Conservation (phyloP, 305 asterid species). For the Nicotiana rustica region DNA sequence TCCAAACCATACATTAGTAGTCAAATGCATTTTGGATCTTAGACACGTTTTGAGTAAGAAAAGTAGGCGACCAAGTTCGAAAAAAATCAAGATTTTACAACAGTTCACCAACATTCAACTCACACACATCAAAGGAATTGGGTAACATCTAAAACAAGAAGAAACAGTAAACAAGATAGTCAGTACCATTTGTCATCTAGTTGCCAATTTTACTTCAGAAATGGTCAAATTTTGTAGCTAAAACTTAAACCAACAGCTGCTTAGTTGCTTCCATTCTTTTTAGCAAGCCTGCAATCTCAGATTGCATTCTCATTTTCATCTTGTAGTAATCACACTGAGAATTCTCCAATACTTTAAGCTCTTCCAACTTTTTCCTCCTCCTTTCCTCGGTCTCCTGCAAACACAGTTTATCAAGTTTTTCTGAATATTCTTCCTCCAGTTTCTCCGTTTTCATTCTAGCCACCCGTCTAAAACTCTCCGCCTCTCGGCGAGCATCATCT, state of each 20-base stretch:
- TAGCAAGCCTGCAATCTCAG: conserved; percentile 88
- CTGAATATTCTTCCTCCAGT: conserved; percentile 73
- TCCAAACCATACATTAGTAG: neutral
- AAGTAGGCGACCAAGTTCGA: neutral
- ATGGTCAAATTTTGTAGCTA: conserved; percentile 34
- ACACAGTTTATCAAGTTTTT: conserved; percentile 66
- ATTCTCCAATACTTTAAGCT: conserved; percentile 76
- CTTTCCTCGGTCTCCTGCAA: conserved; percentile 84
- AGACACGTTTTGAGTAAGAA: neutral
- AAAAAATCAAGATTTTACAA: neutral
- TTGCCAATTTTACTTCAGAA: conserved; percentile 29
- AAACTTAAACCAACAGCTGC: conserved; percentile 75
- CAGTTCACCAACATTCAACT: conserved; percentile 6
- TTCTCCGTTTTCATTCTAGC: conserved; percentile 67
- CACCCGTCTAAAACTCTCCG: conserved; percentile 68
- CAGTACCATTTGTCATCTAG: conserved; percentile 6
- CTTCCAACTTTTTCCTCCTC: conserved; percentile 68
- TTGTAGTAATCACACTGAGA: conserved; percentile 83
- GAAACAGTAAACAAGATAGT: neutral
- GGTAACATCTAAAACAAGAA: conserved; percentile 9
- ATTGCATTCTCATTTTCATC: conserved; percentile 94
- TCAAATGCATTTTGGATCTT: neutral
- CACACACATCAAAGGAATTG: neutral
- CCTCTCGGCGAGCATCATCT: conserved; percentile 82
- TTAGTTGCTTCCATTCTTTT: conserved; percentile 95